These are phyloP conservation scores for Penicillium sp. DNA, from an alignment of 2,329 filamentous ascomycete genomes.

Conservation along the genomic window DNA sequence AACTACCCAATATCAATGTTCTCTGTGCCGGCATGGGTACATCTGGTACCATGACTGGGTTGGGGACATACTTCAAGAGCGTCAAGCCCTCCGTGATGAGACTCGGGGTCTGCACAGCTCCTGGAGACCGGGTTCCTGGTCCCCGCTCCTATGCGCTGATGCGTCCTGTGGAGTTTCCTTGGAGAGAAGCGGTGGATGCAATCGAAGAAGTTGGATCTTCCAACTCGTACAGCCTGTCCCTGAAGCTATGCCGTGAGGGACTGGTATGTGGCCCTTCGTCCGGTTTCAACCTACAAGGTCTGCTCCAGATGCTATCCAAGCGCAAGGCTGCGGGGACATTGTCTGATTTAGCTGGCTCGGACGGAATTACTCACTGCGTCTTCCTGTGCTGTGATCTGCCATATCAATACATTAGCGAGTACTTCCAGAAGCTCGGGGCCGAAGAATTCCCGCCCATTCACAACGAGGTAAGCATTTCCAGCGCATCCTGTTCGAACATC, in stretches of 20 bases:
- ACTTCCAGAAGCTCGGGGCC: conserved; percentile 58
- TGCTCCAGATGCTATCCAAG: conserved; percentile 54
- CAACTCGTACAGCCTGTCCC: conserved; percentile 56
- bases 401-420: conserved; percentile 64
- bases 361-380: conserved; percentile 55
- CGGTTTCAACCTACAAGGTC: conserved; percentile 59
- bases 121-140: conserved; percentile 61
- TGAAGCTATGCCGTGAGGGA: conserved; percentile 59
- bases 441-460: conserved; percentile 54
- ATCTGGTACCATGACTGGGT: conserved; percentile 54
- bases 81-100: conserved; percentile 45
- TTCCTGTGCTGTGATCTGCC: conserved; percentile 66
- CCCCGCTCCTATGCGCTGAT: conserved; percentile 57
- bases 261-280: conserved; percentile 64
- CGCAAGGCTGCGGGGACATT: conserved; percentile 51
- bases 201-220: conserved; percentile 60
- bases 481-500: neutral
- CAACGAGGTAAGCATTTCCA: conserved; percentile 42
- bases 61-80: conserved; percentile 54
- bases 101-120: conserved; percentile 57
- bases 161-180: conserved; percentile 58
- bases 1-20: conserved; percentile 59
- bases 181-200: conserved; percentile 57
- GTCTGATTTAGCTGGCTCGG: conserved; percentile 45
- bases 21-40: conserved; percentile 62